phyloP scores from a whole-genome alignment of 2,329 filamentous ascomycete genomes.

The Diaporthe sp. region DNA sequence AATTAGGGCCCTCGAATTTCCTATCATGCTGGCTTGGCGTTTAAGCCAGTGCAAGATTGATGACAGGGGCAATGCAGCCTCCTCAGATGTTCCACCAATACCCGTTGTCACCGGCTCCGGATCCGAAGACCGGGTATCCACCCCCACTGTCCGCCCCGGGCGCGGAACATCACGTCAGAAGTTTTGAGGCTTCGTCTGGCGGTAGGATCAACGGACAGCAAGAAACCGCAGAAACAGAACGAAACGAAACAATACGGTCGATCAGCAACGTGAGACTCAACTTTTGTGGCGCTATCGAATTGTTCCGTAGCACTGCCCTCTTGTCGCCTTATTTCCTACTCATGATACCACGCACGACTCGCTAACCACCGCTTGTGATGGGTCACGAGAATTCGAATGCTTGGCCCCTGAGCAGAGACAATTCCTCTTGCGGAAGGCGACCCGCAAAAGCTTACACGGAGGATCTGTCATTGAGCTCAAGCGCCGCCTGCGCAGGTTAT shows the following conservation, averaged over 20 bases:
- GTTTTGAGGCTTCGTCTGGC: conserved; percentile 8
- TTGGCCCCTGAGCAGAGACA: conserved; percentile 8
- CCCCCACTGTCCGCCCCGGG: background rate
- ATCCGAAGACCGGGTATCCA: conserved; percentile 5
- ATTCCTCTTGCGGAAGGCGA: conserved; percentile 10
- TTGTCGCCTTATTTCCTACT: background rate
- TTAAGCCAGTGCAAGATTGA: conserved; percentile 22
- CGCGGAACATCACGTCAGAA: conserved; percentile 10
- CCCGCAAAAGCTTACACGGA: conserved; percentile 28
- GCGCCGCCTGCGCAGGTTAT: conserved; percentile 19
- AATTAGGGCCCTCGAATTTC: conserved; percentile 29
- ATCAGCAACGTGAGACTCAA: background rate
- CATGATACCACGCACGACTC: conserved; percentile 20
- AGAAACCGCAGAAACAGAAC: conserved; percentile 18
- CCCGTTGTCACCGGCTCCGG: conserved; percentile 3
- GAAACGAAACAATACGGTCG: conserved; percentile 8
- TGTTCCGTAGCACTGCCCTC: background rate
- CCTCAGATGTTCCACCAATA: conserved; percentile 32
- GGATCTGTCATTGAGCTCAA: conserved; percentile 8
- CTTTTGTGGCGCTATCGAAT: background rate
- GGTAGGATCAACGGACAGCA: conserved; percentile 15
- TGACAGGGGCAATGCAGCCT: conserved; percentile 28
- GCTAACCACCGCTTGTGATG: background rate
- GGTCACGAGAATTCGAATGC: conserved; percentile 4
- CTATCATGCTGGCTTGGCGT: conserved; percentile 20